Evolutionary conservation across 2,329 filamentous ascomycete species (phyloP).

Genomic region (Aspergillus melleus): DNA sequence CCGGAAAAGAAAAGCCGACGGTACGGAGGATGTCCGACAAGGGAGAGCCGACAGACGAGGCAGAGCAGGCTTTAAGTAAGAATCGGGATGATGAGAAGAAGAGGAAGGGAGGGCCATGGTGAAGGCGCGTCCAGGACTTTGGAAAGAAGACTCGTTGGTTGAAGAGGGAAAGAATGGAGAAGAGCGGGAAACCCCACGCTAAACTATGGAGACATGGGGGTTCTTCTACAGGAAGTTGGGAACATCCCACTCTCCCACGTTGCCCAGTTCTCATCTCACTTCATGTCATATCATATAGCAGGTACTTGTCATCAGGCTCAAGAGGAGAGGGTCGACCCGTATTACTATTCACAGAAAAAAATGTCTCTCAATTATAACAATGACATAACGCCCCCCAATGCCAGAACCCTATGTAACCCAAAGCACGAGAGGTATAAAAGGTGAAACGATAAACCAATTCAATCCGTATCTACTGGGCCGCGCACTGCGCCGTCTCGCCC

Average conservation of each 20-base stretch:
- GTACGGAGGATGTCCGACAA: not conserved
- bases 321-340: too few relatives aligned
- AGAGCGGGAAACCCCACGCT: not conserved
- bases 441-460: slow-evolving; percentile 3
- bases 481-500: slow-evolving; percentile 48
- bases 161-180: slow-evolving; percentile 5
- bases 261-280: too few relatives aligned
- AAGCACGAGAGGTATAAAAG: not conserved
- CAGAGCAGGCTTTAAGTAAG: slow-evolving; percentile 4
- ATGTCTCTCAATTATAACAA: not conserved
- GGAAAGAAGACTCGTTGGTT: not conserved
- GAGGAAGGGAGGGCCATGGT: not conserved
- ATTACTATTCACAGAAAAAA: not conserved
- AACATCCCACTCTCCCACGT: not conserved
- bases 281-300: too few relatives aligned
- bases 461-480: slow-evolving; percentile 44
- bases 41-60: not conserved
- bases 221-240: not conserved
- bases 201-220: not conserved
- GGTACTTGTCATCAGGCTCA: too few relatives aligned
- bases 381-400: not conserved
- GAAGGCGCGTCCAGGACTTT: not conserved
- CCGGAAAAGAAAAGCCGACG: not conserved
- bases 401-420: not conserved
- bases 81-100: not conserved